Conservation (phyloP, 345 rosid genomes). For the Viola odorata region DNA sequence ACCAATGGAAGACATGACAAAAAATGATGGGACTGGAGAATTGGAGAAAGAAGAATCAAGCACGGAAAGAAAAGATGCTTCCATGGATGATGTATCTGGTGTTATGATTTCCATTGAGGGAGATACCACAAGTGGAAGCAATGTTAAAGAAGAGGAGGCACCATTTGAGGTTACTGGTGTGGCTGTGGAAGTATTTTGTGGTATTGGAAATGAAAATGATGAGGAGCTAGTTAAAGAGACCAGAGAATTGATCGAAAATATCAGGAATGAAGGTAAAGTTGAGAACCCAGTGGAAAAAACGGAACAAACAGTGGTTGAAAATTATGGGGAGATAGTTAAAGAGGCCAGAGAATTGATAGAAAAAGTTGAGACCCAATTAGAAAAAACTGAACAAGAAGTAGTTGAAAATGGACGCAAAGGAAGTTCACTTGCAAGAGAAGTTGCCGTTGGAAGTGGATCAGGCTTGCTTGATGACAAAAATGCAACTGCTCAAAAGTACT, state of each 20-base stretch:
- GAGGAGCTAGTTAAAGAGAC: constrained; percentile 39
- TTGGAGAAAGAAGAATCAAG: constrained; percentile 6
- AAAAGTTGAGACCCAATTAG: constrained; percentile 10
- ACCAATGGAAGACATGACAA: constrained; percentile 8
- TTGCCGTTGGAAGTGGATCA: constrained; percentile 15
- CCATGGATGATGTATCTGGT: background rate
- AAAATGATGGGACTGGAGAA: constrained; percentile 2
- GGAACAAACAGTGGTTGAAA: background rate
- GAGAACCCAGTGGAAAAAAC: constrained; percentile 1
- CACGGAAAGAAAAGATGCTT: background rate
- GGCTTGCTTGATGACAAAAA: constrained; percentile 11
- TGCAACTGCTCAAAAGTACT: constrained; percentile 7
- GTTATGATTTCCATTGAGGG: constrained; percentile 10
- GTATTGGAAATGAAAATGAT: constrained; percentile 18
- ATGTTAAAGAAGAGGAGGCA: background rate
- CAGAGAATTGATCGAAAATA: constrained; percentile 36
- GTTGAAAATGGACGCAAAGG: background rate
- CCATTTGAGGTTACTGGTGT: constrained; percentile 16
- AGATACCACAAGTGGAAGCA: constrained; percentile 11
- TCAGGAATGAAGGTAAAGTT: constrained; percentile 33
- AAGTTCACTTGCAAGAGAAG: constrained; percentile 23
- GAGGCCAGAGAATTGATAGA: constrained; percentile 43
- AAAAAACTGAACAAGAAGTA: background rate
- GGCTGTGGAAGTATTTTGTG: constrained; percentile 15
- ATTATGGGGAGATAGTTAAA: constrained; percentile 22